These are phyloP conservation scores for Delonix regia DNA, from an alignment of 306 rosid genomes.

Conservation along the genomic window DNA sequence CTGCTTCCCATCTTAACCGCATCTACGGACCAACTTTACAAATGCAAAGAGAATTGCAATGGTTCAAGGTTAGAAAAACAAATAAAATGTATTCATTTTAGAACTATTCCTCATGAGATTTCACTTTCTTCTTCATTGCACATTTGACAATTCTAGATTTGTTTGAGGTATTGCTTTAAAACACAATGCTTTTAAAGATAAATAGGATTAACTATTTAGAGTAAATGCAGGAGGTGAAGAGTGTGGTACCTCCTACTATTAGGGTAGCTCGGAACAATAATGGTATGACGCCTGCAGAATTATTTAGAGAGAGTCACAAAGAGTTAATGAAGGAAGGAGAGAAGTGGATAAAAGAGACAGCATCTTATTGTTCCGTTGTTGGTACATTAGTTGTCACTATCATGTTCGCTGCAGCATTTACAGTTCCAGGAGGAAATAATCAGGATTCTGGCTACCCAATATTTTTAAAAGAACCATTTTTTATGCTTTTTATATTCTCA, in stretches of 20 bases:
- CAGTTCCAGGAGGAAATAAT: constrained; percentile 9
- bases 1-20: background rate
- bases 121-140: background rate
- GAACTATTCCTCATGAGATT: no score
- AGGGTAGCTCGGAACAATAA: background rate
- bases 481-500: background rate
- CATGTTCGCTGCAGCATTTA: background rate
- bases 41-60: constrained; percentile 29
- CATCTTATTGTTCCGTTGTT: background rate
- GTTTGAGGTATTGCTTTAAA: background rate
- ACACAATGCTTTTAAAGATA: no score
- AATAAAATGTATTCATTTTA: background rate
- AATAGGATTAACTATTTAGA: background rate
- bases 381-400: background rate
- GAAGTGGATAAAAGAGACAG: constrained; percentile 12
- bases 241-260: background rate
- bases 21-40: constrained; percentile 32
- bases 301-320: background rate
- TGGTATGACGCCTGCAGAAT: background rate
- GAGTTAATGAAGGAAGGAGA: constrained; percentile 9
- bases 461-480: background rate
- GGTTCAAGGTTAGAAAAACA: constrained; percentile 22
- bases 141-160: background rate
- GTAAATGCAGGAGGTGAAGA: constrained; percentile 24
- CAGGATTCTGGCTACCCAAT: background rate